Evolutionary conservation across 768 basidiomycete species (phyloP), one percentile per base, ranked within the genome.

Genomic region (Tylopilus intermedius): DNA sequence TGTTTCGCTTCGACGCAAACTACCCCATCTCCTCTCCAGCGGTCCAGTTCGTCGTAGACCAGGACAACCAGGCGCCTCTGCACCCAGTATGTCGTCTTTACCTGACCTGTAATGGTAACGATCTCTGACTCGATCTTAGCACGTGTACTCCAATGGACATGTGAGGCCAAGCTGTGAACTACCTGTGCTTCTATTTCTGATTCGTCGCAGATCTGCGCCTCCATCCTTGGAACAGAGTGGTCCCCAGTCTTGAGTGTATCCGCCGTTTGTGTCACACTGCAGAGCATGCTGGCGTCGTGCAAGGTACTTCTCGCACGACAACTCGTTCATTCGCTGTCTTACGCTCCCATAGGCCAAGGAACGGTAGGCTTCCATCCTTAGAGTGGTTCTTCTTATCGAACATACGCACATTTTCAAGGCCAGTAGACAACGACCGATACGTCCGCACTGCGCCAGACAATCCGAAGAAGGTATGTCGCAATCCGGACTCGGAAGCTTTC

Each of bases 261-360:
- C 26, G 79, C 88, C 2, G 82, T 93, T 40, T 92, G 89, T 62
- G 80, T 92, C 15, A 93, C 91, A 4, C 70, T 94, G 44, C 92
- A 94, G 72, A 90, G 88, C 62, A 94, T 94, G 92, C 77, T 94
- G 52, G 92, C 90, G 22, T 90, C 88, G 7, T 91, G 88, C 81
- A 94, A 90, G 83, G 90, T 88, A 56, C 53, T 33, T 43, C n/a
- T 35, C 42, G 14, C 14, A 13, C 27, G 27, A 33, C 27, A 27
- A 49, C 40, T n/a, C 41, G 39, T 35, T 33, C 8, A 42, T 37
- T 14, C 35, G 11, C 21, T 40, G 35, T 57, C 27, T 59, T 40
- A n/a, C 27, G 15, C 33, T 40, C n/a, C 21, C 30, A 15, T 59
- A 83, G 77, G 76, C 69, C 67, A 80, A 80, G 66, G 83, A 90